Evolutionary conservation across 805 yeast species (phyloP).

Genomic region (Teunomyces tritomae): DNA sequence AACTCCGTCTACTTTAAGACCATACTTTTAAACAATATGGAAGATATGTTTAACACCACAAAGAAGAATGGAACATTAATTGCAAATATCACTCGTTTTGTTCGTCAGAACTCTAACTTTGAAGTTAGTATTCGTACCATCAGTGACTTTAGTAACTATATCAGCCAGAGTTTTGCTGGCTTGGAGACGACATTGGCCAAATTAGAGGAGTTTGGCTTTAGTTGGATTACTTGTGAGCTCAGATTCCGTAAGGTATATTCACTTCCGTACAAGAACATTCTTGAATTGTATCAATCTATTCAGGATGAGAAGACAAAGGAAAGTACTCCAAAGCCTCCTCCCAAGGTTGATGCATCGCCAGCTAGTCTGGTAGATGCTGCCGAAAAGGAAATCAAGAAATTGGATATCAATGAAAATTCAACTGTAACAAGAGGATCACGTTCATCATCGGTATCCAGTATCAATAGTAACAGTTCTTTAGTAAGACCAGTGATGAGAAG

Average conservation of each 20-base stretch:
- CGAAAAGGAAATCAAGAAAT: conserved; percentile 13
- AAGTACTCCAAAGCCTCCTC: neutral
- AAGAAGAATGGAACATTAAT: conserved; percentile 49
- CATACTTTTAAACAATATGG: conserved; percentile 25
- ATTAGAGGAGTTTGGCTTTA: conserved; percentile 35
- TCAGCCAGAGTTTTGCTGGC: conserved; percentile 36
- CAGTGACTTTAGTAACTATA: conserved; percentile 40
- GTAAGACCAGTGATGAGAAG: conserved; percentile 13
- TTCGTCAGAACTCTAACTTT: conserved; percentile 38
- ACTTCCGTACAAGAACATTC: conserved; percentile 24
- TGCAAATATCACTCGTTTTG: conserved; percentile 46
- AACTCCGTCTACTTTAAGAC: conserved; percentile 30
- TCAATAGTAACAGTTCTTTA: conserved; percentile 14
- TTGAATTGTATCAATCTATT: conserved; percentile 14
- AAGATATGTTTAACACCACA: conserved; percentile 40
- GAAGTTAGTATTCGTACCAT: conserved; percentile 35
- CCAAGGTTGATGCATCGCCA: neutral
- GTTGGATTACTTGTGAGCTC: conserved; percentile 44
- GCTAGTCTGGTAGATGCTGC: conserved; percentile 2
- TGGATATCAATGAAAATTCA: conserved; percentile 13
- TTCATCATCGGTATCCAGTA: conserved; percentile 28
- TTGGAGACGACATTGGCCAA: conserved; percentile 26
- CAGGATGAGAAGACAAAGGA: neutral
- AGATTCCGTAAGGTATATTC: conserved; percentile 37
- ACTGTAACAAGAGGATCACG: conserved; percentile 16